Conservation (phyloP, 164 flowering plant genomes). For the Chloranthus sessilifolius region DNA sequence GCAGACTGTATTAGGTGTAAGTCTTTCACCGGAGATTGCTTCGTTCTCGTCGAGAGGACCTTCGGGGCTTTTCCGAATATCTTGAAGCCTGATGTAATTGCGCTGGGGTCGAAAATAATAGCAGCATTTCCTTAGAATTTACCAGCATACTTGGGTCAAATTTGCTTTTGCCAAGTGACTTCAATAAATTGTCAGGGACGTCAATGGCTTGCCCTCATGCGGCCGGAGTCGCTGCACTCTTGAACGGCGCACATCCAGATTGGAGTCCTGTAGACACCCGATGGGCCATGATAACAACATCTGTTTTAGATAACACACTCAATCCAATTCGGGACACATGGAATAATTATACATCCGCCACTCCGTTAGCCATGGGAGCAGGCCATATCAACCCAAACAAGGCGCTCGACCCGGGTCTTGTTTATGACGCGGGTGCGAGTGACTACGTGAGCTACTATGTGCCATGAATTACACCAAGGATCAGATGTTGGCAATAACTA, state of each 20-base stretch:
- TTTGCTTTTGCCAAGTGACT: constrained; percentile 26
- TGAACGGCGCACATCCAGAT: constrained; percentile 32
- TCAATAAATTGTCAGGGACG: constrained; percentile 24
- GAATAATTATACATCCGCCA: constrained; percentile 15
- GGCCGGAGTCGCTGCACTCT: constrained; percentile 33
- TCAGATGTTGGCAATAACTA: constrained; percentile 34
- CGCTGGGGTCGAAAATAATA: constrained; percentile 48
- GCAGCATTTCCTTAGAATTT: constrained; percentile 35
- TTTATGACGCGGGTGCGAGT: constrained; percentile 34
- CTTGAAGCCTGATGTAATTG: constrained; percentile 57
- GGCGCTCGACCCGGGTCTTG: constrained; percentile 67
- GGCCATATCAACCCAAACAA: constrained; percentile 65
- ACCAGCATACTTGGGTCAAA: background rate
- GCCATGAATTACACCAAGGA: constrained; percentile 32
- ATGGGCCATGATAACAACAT: constrained; percentile 16
- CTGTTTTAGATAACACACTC: constrained; percentile 35
- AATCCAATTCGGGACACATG: constrained; percentile 37
- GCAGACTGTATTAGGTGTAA: constrained; percentile 33
- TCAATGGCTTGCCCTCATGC: constrained; percentile 39
- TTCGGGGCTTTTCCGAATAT: constrained; percentile 23
- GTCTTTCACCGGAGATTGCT: constrained; percentile 43
- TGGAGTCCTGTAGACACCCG: constrained; percentile 45
- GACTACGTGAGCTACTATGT: constrained; percentile 53
- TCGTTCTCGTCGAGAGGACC: constrained; percentile 57
- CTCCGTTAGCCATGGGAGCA: constrained; percentile 59